Evolutionary conservation across 2,329 filamentous ascomycete species (phyloP), one percentile per base, ranked within the genome.

Genomic region (Calonectria montana): DNA sequence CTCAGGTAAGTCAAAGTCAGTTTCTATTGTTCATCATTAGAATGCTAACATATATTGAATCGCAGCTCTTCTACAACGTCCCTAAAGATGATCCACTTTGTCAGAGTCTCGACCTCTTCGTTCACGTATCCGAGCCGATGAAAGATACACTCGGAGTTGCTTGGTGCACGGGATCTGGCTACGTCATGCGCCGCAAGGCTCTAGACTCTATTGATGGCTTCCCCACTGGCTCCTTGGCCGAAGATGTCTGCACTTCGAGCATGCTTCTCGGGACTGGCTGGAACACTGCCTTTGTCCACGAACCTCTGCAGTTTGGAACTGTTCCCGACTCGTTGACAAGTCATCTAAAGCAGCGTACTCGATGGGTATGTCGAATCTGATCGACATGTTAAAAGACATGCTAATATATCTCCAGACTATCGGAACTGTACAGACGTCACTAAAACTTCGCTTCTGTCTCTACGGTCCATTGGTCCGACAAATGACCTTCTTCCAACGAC

Each of bases 91-190:
- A 62, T 12, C 57, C 57, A 10, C 37, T 62, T 15, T 62, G 57
- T 18, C 57, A 62, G 10, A 62, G 57, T n/a, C 57, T 62, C 25
- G 57, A 62, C 57, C 39, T 29, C 39, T 62, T 62, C 37, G 57
- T 45, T 2, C 57, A 87, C 76, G 75, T 82, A 45, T 80, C 80
- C 29, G 81, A 83, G 75, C 81, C 81, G n/a, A 80, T 83, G 75
- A 83, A 83, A 76, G 81, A 83, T 70, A 70, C 80, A 9, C 74
- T 82, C 50, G 80, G 85, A 39, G 85, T 87, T 16, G 88, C 87
- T 29, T 88, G 87, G 84, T 89, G 88, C 74, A 88, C 86, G 16
- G 88, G 89, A 4, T 90, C 88, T 2, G 89, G 89, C 7, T 91
- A 88, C 71, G 81, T 88, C 10, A 83, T 87, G 48, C 87, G 88